Evolutionary conservation across 306 rosid genomes (phyloP).

Genomic region (Parietaria judaica): DNA sequence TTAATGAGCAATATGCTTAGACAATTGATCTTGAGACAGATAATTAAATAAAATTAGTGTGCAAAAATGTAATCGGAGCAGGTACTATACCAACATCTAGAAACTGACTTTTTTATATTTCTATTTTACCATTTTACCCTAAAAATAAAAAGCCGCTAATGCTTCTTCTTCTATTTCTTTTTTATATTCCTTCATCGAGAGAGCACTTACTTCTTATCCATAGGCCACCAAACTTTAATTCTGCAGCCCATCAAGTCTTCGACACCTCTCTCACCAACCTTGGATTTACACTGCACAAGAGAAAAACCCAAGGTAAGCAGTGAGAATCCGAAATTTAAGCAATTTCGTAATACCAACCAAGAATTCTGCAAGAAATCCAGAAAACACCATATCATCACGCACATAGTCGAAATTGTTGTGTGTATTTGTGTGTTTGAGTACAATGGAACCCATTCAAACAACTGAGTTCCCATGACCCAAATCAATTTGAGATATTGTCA

Average conservation of each 20-base stretch:
- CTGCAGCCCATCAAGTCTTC: slow-evolving; percentile 89
- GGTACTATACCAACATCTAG: no score
- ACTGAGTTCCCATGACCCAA: no score
- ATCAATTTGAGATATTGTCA: no score
- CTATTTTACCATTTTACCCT: no score
- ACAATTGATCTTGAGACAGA: no score
- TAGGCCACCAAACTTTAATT: slow-evolving; percentile 99
- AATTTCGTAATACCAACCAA: background rate
- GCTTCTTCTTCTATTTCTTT: no score
- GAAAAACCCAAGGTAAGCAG: slow-evolving; percentile 19
- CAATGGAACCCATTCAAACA: background rate
- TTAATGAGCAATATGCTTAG: background rate
- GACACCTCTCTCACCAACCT: slow-evolving; percentile 51
- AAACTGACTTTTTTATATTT: no score
- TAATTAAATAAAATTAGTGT: no score
- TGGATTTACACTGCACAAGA: slow-evolving; percentile 43
- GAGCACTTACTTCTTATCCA: slow-evolving; percentile 70
- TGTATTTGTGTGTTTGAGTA: no score
- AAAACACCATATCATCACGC: background rate
- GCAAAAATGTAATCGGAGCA: no score
- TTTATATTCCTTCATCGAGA: background rate
- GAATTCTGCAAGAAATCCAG: no score
- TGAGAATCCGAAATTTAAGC: background rate
- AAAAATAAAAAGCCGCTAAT: no score
- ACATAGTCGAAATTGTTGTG: background rate